phyloP scores from a whole-genome alignment of 208 protist genomes.

The Acanthamoeba lenticulata region DNA sequence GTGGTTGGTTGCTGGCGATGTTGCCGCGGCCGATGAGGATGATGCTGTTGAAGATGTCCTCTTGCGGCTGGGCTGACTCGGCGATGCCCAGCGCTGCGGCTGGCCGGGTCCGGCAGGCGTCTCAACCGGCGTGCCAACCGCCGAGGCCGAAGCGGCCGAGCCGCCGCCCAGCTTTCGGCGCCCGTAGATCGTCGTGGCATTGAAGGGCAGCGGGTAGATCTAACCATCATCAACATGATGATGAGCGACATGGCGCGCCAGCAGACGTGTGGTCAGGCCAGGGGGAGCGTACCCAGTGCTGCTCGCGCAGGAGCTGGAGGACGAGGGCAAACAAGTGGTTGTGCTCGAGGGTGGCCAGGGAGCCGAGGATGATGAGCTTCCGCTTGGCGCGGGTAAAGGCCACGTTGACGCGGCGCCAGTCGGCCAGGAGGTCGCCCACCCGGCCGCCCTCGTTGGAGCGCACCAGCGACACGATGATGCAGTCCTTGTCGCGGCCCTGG shows the following conservation, averaged over 20 bases:
- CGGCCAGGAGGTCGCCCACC: conserved; percentile 88
- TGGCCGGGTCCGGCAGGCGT: too few species aligned
- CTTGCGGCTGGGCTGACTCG: not conserved
- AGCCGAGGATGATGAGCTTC: conserved; percentile 91
- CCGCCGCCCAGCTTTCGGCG: not conserved
- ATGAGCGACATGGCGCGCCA: not conserved
- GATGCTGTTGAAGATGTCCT: not conserved
- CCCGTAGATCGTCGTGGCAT: conserved; percentile 17
- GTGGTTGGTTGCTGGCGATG: too few species aligned
- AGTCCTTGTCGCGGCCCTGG: conserved; percentile 88
- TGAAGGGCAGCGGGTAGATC: conserved; percentile 4
- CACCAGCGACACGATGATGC: conserved; percentile 87
- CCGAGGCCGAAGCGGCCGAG: not conserved
- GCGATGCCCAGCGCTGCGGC: not conserved
- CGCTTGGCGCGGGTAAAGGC: conserved; percentile 92
- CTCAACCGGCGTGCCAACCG: not conserved
- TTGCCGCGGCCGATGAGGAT: too few species aligned
- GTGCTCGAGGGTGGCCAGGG: conserved; percentile 39
- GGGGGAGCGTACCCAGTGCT: conserved; percentile 30
- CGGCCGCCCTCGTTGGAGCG: conserved; percentile 79
- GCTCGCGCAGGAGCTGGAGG: conserved; percentile 28
- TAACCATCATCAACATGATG: not conserved
- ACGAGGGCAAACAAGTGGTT: conserved; percentile 64
- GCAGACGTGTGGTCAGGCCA: not conserved
- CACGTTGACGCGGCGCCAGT: conserved; percentile 93